Percentiles rank a stretch among this genome's conserved stretches.
Evolutionary conservation across 352 stramenopile species (phyloP).

Genomic region (Pseudoperonospora humuli): DNA sequence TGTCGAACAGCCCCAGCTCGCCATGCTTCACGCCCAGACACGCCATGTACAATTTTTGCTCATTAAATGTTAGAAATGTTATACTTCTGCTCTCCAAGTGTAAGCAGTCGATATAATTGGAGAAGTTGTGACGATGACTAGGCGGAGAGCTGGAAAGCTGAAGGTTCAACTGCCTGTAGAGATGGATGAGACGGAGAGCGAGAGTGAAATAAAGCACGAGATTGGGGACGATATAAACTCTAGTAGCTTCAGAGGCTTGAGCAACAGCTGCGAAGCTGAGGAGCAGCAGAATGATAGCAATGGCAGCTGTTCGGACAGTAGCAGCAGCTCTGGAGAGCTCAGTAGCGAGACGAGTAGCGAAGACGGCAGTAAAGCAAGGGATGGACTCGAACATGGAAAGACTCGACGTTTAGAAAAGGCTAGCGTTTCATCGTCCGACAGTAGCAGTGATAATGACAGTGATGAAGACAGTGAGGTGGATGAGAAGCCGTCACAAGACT

Average conservation of each 20-base stretch:
- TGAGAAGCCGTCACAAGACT: neutral
- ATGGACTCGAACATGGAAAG: too few species aligned
- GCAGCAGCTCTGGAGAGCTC: too few species aligned
- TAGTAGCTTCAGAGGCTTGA: constrained; percentile 5
- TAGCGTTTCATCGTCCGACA: too few species aligned
- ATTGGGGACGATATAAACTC: constrained; percentile 9
- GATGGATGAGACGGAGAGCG: constrained; percentile 23
- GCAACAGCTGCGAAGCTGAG: neutral
- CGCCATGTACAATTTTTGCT: constrained; percentile 20
- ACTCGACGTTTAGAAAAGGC: too few species aligned
- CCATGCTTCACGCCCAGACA: constrained; percentile 57
- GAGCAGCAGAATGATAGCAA: neutral
- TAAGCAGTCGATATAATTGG: neutral
- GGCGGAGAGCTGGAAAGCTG: constrained; percentile 3
- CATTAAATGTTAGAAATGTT: neutral
- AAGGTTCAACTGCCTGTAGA: constrained; percentile 7
- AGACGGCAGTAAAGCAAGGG: too few species aligned
- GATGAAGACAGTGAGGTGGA: constrained; percentile 5
- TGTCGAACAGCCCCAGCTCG: constrained; percentile 42
- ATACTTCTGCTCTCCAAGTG: neutral
- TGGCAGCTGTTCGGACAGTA: neutral
- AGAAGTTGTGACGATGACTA: neutral
- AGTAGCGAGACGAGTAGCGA: too few species aligned
- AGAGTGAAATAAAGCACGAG: constrained; percentile 3
- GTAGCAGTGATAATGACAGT: neutral